Base-by-base conservation (phyloP, 2,329 filamentous ascomycete genomes). In the Aschersonia sp. region DNA sequence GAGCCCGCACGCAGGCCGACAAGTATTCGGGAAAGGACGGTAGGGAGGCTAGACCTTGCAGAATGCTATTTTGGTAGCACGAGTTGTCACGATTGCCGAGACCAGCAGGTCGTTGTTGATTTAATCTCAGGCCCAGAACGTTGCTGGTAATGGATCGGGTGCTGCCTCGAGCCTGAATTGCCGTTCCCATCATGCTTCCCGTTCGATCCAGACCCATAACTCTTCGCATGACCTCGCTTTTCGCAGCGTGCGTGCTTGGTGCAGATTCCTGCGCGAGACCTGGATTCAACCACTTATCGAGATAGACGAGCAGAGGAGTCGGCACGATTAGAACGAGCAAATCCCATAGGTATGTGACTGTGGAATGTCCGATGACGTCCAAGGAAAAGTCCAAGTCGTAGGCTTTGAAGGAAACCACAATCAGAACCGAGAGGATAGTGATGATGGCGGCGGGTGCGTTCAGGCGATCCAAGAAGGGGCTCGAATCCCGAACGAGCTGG, bases 41-140 rank as follows among this genome's bases (percentile, higher is more conserved):
- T 32, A 97, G 70, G 4, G 89, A 83, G 1, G 89, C 81, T 42
- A 97, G 69, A 6, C 83, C 81, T 62, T 95, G 88, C 9, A 98
- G 78, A 22, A 96, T 83, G 60, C 89, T 96, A 64, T 98, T 98
- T 64, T 97, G 92, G 63, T 94, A 98, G 69, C 92, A 97, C 1
- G 88, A 95, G 61, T 96, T 95, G 68, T 94, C 87, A 68, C 81
- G 83, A 62, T 98, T 98, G 8, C 87, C 87, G 47, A 97, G 68
- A 0, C 92, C 92, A 2, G 70, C 73, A 45, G 71, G 84, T 33
- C 65, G 63, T 43, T 72, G 67, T 30, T 64, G 57, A 30, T 62
- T 62, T 30, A 56, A 54, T 53, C 68, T 72, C 30, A 66, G 52
- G 30, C 62, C 59, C 47, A 68, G 56, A 37, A 67, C 60, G 47